These are phyloP conservation scores for Arthrobotrys entomopaga DNA, from an alignment of 2,329 filamentous ascomycete species.

Conservation along the genomic window DNA sequence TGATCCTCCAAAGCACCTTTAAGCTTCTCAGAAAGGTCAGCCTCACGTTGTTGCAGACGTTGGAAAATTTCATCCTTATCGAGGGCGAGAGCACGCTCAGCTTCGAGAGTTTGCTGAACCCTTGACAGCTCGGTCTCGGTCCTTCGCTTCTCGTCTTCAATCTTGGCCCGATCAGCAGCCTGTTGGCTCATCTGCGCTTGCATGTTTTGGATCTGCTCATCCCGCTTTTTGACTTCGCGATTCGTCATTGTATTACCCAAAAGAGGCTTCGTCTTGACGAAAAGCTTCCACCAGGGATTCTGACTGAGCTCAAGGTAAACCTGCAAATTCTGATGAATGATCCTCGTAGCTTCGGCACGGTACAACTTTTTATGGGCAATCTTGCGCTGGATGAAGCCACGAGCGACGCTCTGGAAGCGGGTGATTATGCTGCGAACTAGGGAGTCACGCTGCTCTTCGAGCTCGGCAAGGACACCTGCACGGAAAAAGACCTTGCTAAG, in stretches of 20 bases:
- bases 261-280: conserved; percentile 93
- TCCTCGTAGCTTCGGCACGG: conserved; percentile 89
- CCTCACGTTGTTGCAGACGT: conserved; percentile 89
- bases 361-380: conserved; percentile 93
- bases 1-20: conserved; percentile 92
- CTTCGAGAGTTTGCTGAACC: conserved; percentile 93
- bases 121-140: conserved; percentile 86
- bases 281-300: conserved; percentile 97
- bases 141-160: conserved; percentile 91
- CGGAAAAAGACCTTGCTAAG: conserved; percentile 98
- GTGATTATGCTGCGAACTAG: conserved; percentile 94
- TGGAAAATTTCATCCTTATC: conserved; percentile 99
- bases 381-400: conserved; percentile 87
- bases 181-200: conserved; percentile 85
- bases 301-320: conserved; percentile 88
- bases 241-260: conserved; percentile 91
- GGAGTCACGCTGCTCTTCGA: conserved; percentile 93
- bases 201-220: conserved; percentile 89
- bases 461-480: conserved; percentile 90
- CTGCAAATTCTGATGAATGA: conserved; percentile 93
- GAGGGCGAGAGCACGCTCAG: conserved; percentile 90
- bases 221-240: conserved; percentile 91
- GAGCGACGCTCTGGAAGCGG: conserved; percentile 88
- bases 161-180: conserved; percentile 75
- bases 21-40: conserved; percentile 91